Evolutionary conservation across 78 protist genomes (phyloP).

Genomic region (Dictyostelium brefeldianum): DNA sequence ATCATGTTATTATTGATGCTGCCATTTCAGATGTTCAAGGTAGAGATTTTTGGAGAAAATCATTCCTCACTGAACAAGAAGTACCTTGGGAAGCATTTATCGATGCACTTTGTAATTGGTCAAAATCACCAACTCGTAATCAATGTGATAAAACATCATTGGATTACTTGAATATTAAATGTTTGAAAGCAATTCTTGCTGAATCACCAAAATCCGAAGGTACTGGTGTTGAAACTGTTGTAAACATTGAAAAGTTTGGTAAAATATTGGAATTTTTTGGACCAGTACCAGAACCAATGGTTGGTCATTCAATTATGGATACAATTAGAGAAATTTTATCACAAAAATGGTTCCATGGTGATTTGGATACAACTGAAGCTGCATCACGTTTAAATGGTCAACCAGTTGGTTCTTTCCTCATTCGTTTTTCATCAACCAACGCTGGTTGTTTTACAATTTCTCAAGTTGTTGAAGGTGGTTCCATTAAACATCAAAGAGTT

Average conservation of each 20-base stretch:
- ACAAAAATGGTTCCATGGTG: conserved; percentile 86
- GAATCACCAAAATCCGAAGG: conserved; percentile 72
- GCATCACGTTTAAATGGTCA: conserved; percentile 71
- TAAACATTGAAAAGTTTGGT: conserved; percentile 85
- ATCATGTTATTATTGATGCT: conserved; percentile 82
- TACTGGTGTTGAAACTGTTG: conserved; percentile 68
- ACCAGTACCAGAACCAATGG: conserved; percentile 53
- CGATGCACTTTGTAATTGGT: conserved; percentile 75
- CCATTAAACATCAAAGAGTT: conserved; percentile 85
- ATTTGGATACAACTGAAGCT: conserved; percentile 75
- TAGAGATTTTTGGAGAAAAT: conserved; percentile 81
- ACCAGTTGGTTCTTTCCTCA: conserved; percentile 79
- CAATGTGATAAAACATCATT: conserved; percentile 73
- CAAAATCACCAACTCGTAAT: conserved; percentile 42
- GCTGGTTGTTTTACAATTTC: conserved; percentile 79
- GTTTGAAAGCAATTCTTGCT: conserved; percentile 76
- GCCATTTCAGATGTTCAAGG: conserved; percentile 79
- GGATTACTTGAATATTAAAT: conserved; percentile 76
- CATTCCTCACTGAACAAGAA: conserved; percentile 77
- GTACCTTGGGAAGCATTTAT: conserved; percentile 75
- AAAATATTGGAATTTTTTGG: conserved; percentile 84
- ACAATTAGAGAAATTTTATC: conserved; percentile 69
- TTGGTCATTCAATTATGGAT: conserved; percentile 74
- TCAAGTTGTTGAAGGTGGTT: conserved; percentile 56
- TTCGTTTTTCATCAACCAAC: conserved; percentile 78